phyloP scores from a whole-genome alignment of 176 grass and related monocot genomes.

The Triticum monococcum region DNA sequence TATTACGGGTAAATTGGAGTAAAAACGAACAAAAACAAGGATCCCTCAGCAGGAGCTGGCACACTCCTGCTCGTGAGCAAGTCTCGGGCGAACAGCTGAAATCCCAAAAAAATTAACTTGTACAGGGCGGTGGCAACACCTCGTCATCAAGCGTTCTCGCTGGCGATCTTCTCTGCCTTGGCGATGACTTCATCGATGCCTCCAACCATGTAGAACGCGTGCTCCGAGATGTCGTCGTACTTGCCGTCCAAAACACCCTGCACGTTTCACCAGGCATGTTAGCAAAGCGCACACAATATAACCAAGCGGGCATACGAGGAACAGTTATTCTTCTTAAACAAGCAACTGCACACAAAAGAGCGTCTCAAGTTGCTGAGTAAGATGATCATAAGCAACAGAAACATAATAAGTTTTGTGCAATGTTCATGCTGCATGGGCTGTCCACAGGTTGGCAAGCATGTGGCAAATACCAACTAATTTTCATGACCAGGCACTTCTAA shows the following conservation, averaged over 20 bases:
- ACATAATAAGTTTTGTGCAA: not conserved
- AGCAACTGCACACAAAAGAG: not conserved
- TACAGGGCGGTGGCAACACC: slow-evolving; percentile 25
- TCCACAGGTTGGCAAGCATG: not conserved
- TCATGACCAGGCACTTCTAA: not conserved
- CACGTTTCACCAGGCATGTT: not conserved
- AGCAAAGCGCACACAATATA: not conserved
- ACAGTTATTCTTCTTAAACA: not conserved
- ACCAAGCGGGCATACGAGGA: not conserved
- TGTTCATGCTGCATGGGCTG: too few species aligned
- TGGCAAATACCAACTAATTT: not conserved
- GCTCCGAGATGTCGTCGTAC: slow-evolving; percentile 83
- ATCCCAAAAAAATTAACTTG: slow-evolving; percentile 68
- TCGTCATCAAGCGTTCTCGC: slow-evolving; percentile 66
- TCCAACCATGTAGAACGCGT: slow-evolving; percentile 94
- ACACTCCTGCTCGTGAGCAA: slow-evolving; percentile 47
- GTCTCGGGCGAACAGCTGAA: slow-evolving; percentile 43
- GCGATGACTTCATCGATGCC: slow-evolving; percentile 95
- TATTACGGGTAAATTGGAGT: slow-evolving; percentile 41
- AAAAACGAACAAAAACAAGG: slow-evolving; percentile 25
- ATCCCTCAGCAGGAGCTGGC: slow-evolving; percentile 49
- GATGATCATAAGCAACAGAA: too few species aligned
- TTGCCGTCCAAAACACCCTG: slow-evolving; percentile 95
- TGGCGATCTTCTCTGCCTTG: slow-evolving; percentile 86
- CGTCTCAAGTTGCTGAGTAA: not conserved